phyloP scores from a whole-genome alignment of 148 eudicot genomes.

The Silene latifolia region DNA sequence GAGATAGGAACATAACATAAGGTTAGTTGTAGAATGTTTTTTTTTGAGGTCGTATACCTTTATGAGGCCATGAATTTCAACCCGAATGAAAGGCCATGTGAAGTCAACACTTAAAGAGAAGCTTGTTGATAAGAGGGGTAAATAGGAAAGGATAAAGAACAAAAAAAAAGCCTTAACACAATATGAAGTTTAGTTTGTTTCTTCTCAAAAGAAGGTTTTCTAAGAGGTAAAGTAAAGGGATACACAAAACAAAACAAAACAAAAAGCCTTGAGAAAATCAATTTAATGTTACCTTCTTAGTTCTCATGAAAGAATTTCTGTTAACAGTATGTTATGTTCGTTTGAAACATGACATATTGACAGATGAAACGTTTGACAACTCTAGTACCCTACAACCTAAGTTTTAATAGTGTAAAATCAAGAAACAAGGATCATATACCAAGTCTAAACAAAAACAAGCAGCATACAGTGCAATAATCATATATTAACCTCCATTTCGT shows the following conservation, averaged over 20 bases:
- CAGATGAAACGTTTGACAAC: not conserved
- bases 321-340: not conserved
- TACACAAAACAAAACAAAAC: not conserved
- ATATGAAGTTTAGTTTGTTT: not conserved
- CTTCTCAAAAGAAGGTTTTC: no score
- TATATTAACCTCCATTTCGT: not conserved
- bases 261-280: not conserved
- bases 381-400: no score
- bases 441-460: not conserved
- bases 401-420: not conserved
- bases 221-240: slow-evolving; percentile 1
- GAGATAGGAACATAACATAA: slow-evolving; percentile 12
- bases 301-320: not conserved
- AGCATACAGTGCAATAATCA: not conserved
- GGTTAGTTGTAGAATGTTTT: slow-evolving; percentile 14
- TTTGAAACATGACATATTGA: not conserved
- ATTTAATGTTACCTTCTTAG: no score
- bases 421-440: not conserved
- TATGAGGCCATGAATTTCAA: not conserved
- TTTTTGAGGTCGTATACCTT: not conserved
- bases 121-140: not conserved
- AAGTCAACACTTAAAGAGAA: not conserved
- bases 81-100: not conserved
- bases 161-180: not conserved
- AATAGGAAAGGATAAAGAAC: not conserved